Conservation (phyloP, 1,284 basidiomycete genomes). For the Phenoliferia sp. region DNA sequence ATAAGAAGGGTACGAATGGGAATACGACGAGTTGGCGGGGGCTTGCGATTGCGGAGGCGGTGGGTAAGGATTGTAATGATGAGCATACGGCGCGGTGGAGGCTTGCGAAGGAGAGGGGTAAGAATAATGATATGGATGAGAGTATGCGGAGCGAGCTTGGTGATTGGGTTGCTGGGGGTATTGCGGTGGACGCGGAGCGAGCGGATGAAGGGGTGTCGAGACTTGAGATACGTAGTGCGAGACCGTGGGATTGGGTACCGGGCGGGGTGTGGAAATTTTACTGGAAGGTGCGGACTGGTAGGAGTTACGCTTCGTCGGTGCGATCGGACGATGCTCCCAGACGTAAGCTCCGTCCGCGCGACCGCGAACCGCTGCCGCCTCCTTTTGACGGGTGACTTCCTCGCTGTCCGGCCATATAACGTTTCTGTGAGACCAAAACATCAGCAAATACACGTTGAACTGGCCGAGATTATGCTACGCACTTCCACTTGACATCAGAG, state of each 20-base stretch:
- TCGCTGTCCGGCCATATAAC: slow-evolving; percentile 26
- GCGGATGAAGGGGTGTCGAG: too few relatives aligned
- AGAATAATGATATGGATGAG: not conserved
- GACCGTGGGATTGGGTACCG: not conserved
- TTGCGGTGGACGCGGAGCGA: not conserved
- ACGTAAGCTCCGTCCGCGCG: slow-evolving; percentile 1
- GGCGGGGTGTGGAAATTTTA: not conserved
- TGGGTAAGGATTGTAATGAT: too few relatives aligned
- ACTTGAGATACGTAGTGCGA: not conserved
- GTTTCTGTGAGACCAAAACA: not conserved
- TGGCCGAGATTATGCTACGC: slow-evolving; percentile 1
- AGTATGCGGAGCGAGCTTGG: not conserved
- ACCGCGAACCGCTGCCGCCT: slow-evolving; percentile 4
- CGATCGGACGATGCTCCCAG: not conserved
- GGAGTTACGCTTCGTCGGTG: not conserved
- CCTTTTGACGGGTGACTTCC: slow-evolving; percentile 21
- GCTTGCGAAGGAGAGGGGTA: not conserved
- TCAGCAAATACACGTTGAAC: slow-evolving; percentile 10
- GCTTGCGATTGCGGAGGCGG: too few relatives aligned
- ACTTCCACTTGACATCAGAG: slow-evolving; percentile 8
- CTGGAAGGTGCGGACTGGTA: not conserved
- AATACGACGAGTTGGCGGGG: too few relatives aligned
- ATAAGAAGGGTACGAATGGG: not conserved
- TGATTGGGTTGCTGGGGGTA: not conserved
- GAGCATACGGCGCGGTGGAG: too few relatives aligned